phyloP scores from a whole-genome alignment of 139 green algal species.

The Chlorella sp. region DNA sequence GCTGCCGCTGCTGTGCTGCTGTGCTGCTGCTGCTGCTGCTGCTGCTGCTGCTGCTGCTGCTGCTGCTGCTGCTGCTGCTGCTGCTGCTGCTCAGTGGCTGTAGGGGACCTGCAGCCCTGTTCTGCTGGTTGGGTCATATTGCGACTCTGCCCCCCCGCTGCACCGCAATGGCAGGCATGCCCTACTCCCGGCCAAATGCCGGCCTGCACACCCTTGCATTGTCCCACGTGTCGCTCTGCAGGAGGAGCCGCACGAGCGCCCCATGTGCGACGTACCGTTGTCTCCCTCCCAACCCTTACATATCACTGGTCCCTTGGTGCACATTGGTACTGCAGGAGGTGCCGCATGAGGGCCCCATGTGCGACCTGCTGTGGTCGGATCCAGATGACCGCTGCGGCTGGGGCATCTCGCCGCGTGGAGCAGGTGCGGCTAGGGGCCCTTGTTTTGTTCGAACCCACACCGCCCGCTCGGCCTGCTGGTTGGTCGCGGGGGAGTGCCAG shows the following conservation, averaged over 20 bases:
- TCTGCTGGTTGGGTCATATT: too few species aligned
- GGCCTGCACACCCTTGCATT: too few species aligned
- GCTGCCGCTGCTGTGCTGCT: too few species aligned
- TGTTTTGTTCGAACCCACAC: too few species aligned
- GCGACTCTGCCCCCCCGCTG: too few species aligned
- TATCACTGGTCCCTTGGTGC: background rate
- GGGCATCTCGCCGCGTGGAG: conserved; percentile 96
- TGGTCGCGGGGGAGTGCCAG: too few species aligned
- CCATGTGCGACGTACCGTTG: too few species aligned
- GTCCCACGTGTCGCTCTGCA: background rate
- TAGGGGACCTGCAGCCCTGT: too few species aligned
- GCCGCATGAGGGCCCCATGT: conserved; percentile 98
- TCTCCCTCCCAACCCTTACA: too few species aligned
- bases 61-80: background rate
- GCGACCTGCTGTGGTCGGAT: conserved; percentile 98
- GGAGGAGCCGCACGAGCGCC: background rate
- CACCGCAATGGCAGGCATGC: background rate
- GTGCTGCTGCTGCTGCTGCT: background rate
- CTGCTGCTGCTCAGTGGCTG: background rate
- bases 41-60: background rate
- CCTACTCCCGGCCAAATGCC: too few species aligned
- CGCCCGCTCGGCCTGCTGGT: too few species aligned
- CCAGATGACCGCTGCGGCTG: conserved; percentile 97
- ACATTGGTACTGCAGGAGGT: conserved; percentile 58
- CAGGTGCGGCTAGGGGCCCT: background rate